Conservation (phyloP, 1,139 yeast species). For the Geotrichum armillariae region DNA sequence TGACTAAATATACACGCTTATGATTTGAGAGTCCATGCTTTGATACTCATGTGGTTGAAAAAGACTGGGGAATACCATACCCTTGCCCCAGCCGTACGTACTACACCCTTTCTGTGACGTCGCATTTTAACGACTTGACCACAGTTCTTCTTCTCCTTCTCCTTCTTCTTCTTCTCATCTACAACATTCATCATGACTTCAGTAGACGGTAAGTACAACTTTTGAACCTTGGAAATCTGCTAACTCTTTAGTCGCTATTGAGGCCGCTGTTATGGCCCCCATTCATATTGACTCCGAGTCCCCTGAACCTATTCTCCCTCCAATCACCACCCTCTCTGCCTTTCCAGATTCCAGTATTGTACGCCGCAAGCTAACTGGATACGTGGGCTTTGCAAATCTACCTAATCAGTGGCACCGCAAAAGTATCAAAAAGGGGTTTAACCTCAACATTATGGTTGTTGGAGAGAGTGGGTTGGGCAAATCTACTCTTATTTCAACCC, state of each 20-base stretch:
- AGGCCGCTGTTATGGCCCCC: conserved; percentile 16
- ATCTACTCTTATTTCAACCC: conserved; percentile 85
- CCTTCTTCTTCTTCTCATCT: not conserved
- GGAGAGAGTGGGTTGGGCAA: conserved; percentile 95
- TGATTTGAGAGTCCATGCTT: too few species aligned
- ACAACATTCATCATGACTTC: conserved; percentile 5
- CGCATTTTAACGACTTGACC: not conserved
- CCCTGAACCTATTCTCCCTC: conserved; percentile 14
- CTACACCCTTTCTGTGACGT: not conserved
- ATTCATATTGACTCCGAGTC: conserved; percentile 14
- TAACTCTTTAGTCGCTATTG: conserved; percentile 8
- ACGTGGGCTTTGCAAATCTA: conserved; percentile 95
- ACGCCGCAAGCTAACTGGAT: conserved; percentile 82
- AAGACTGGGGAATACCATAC: too few species aligned
- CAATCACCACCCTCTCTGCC: not conserved
- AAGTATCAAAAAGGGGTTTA: conserved; percentile 92
- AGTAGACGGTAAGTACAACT: conserved; percentile 6
- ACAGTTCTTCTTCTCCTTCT: not conserved
- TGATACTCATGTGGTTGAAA: too few species aligned
- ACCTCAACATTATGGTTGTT: conserved; percentile 54
- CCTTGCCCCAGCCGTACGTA: not conserved
- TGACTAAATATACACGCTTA: too few species aligned
- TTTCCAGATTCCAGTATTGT: conserved; percentile 44
- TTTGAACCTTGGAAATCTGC: too few species aligned
- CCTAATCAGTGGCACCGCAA: conserved; percentile 99